phyloP scores from a whole-genome alignment of 257 asterid species.

The Linaria vulgaris region DNA sequence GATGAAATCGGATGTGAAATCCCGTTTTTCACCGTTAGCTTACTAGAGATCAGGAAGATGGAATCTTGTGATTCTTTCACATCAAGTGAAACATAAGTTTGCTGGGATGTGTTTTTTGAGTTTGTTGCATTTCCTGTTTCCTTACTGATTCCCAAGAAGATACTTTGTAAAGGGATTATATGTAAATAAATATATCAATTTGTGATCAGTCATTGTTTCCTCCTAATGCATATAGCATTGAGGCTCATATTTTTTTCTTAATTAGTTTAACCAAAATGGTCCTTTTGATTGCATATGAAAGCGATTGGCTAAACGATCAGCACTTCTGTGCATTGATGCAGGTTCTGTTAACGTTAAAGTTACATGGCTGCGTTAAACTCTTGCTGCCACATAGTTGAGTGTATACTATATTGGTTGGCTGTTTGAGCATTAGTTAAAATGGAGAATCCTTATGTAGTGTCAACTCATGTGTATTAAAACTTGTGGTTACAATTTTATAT shows the following conservation, averaged over 20 bases:
- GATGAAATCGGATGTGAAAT: conserved; percentile 27
- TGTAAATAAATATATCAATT: conserved; percentile 27
- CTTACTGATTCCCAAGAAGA: conserved; percentile 13
- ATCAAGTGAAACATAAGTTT: conserved; percentile 21
- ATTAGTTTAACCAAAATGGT: background rate
- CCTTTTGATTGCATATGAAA: no score
- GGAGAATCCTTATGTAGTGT: no score
- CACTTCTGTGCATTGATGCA: no score
- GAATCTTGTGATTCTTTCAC: conserved; percentile 15
- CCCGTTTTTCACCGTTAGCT: conserved; percentile 18
- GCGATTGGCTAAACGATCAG: no score
- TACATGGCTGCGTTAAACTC: no score
- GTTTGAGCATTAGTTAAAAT: no score
- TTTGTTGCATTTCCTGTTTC: conserved; percentile 29
- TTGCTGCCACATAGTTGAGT: no score
- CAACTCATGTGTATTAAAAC: no score
- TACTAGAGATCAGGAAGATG: conserved; percentile 17
- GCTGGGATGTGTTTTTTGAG: conserved; percentile 9
- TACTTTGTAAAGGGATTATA: conserved; percentile 21
- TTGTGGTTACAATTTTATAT: no score
- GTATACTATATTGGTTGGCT: no score
- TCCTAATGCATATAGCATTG: background rate
- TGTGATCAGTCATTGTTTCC: background rate
- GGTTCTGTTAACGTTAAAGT: no score
- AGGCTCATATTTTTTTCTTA: conserved; percentile 1